Base-by-base conservation (phyloP, 352 stramenopile species). In the Pythium phragmiticola region DNA sequence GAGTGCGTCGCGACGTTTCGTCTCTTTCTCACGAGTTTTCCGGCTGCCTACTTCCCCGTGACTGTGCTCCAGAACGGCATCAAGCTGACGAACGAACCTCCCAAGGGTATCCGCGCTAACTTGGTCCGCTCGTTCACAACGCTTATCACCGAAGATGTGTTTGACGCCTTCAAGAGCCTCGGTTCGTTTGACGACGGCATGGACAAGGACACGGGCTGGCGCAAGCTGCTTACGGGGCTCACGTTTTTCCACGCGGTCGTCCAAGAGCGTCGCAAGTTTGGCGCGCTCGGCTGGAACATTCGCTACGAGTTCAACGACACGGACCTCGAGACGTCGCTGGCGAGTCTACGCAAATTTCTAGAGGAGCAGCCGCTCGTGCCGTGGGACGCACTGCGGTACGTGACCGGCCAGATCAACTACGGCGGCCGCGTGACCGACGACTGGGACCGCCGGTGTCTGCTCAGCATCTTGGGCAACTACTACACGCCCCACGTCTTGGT, bases 221-320 rank as follows among this genome's bases (percentile, higher is more conserved):
- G 97, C 37, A 96, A 95, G 48, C 65, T 98, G 28, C 76, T 98
- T 7, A 84, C 84, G 34, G 88, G 87, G 0, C 77, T 98, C 19
- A 83, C 83, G 7, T 98, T 98, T 61, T 98, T 98, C 73, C 94
- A 98, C 68, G 92, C 93, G 2, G 94, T 97, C 58, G 89, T 98
- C 37, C 88, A 98, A 73, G 94, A 98, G 69, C 75, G 94, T 28
- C 80, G 92, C 36, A 98, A 98, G 60, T 98, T 98, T 59, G 94
- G 94, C 0, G 77, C 94, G 16, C 74, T 98, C 2, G 94, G 94
- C 9, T 98, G 94, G 94, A 98, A 98, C 65, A 98, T 98, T 70
- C 84, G 84, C 55, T 98, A 98, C 66, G 94, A 97, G 54, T 98
- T 98, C 72, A 97, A 98, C 67, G 95, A 98, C 61, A 96, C 89